Percentiles rank a stretch among this genome's conserved stretches.
phyloP scores from a whole-genome alignment of 495 filamentous ascomycete genomes.

The Cenococcum geophilum region DNA sequence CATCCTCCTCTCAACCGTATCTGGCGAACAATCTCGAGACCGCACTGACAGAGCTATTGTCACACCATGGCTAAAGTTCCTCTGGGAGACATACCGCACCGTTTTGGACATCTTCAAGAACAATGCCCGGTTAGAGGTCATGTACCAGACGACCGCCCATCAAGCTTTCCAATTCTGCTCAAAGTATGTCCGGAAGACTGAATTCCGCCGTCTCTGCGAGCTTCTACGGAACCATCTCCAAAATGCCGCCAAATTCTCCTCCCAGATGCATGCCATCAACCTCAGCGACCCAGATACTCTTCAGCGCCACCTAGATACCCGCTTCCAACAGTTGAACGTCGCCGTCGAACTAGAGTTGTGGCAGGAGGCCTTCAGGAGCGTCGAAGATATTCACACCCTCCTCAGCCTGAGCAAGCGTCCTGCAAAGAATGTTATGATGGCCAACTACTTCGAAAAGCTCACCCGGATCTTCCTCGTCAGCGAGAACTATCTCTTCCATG shows the following conservation, averaged over 20 bases:
- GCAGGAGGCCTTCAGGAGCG: conserved; percentile 98
- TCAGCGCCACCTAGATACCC: conserved; percentile 93
- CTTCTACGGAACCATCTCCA: conserved; percentile 96
- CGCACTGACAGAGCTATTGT: conserved; percentile 96
- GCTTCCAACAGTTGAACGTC: conserved; percentile 97
- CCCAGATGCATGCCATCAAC: conserved; percentile 99
- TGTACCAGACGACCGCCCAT: conserved; percentile 96
- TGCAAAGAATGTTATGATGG: conserved; percentile 99
- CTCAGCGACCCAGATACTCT: conserved; percentile 94
- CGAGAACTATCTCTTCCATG: conserved; percentile 99
- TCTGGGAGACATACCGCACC: conserved; percentile 99
- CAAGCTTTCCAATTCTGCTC: conserved; percentile 98
- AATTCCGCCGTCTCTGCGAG: conserved; percentile 97
- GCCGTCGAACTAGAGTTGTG: conserved; percentile 96
- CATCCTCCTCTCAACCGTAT: conserved; percentile 94
- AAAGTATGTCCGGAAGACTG: conserved; percentile 97
- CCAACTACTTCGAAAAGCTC: conserved; percentile 99
- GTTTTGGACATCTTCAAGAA: conserved; percentile 97
- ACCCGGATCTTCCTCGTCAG: conserved; percentile 97
- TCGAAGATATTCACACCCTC: conserved; percentile 98
- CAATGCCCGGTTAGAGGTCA: conserved; percentile 93
- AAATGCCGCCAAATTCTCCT: conserved; percentile 97
- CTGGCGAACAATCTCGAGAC: conserved; percentile 92
- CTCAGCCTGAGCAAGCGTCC: conserved; percentile 97
- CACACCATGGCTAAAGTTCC: conserved; percentile 97